Conservation (phyloP, 2,329 filamentous ascomycete genomes). For the Aspergillus pseudotamarii region DNA sequence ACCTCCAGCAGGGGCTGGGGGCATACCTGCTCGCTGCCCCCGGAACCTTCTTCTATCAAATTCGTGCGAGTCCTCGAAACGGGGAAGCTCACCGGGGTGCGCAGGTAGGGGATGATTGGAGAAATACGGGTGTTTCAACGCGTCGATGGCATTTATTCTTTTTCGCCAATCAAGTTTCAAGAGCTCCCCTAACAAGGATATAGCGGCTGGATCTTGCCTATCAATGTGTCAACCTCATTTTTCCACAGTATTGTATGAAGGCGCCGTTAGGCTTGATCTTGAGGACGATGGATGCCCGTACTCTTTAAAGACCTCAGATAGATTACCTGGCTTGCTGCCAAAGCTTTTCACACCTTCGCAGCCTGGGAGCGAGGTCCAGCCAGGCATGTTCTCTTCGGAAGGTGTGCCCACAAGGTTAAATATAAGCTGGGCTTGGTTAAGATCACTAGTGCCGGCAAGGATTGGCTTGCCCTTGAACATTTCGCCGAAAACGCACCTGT, state of each 20-base stretch:
- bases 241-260: background rate
- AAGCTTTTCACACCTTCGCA: slow-evolving; percentile 72
- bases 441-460: slow-evolving; percentile 82
- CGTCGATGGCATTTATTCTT: slow-evolving; percentile 91
- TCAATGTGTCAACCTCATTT: slow-evolving; percentile 14
- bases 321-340: slow-evolving; percentile 63
- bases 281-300: slow-evolving; percentile 41
- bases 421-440: slow-evolving; percentile 88
- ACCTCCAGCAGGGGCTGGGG: slow-evolving; percentile 88
- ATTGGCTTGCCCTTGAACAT: slow-evolving; percentile 96
- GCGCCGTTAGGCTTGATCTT: background rate
- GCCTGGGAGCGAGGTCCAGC: slow-evolving; percentile 80
- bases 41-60: slow-evolving; percentile 91
- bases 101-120: slow-evolving; percentile 76
- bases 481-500: slow-evolving; percentile 93
- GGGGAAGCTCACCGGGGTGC: slow-evolving; percentile 81
- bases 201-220: slow-evolving; percentile 69
- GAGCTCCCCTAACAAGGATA: slow-evolving; percentile 79
- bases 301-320: slow-evolving; percentile 75
- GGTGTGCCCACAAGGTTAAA: slow-evolving; percentile 91
- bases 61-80: slow-evolving; percentile 93
- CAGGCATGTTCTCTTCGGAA: slow-evolving; percentile 88
- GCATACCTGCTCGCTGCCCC: slow-evolving; percentile 78
- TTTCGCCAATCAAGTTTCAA: slow-evolving; percentile 86
- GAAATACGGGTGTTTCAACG: slow-evolving; percentile 91